A percentile compares a stretch with the other conserved stretches of the same genome.
phyloP scores from a whole-genome alignment of 106 monocot species.

The Acorus calamus region DNA sequence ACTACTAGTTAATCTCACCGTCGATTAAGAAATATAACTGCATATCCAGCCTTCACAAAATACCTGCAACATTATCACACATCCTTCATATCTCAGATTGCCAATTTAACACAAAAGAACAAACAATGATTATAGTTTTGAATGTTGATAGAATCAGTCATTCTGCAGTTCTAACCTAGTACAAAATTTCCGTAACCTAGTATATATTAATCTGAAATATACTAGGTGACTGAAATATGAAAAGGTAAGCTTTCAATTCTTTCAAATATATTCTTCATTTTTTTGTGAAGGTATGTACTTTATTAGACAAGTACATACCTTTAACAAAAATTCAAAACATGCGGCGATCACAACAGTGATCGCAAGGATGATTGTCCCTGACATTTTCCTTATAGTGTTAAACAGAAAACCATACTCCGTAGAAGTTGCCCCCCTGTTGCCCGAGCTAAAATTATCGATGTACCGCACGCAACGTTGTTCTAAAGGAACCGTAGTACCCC shows the following conservation, averaged over 20 bases:
- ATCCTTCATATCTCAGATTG: not conserved
- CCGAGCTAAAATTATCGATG: slow-evolving; percentile 99
- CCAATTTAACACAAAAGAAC: not conserved
- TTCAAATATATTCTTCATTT: too few relatives aligned
- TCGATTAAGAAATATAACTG: slow-evolving; percentile 84
- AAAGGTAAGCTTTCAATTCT: too few relatives aligned
- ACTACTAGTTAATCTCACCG: slow-evolving; percentile 21
- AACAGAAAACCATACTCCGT: slow-evolving; percentile 50
- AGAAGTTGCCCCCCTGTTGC: slow-evolving; percentile 81
- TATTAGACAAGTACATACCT: too few relatives aligned
- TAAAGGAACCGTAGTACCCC: slow-evolving; percentile 95
- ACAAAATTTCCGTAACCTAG: too few relatives aligned
- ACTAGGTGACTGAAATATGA: too few relatives aligned
- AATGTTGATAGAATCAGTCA: too few relatives aligned
- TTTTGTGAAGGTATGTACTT: too few relatives aligned
- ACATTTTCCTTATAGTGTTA: not conserved
- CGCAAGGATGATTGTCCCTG: too few relatives aligned
- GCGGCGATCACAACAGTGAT: too few relatives aligned
- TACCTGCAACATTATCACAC: slow-evolving; percentile 42
- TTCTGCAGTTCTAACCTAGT: too few relatives aligned
- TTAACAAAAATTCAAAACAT: too few relatives aligned
- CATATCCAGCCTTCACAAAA: slow-evolving; percentile 86
- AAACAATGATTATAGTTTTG: not conserved
- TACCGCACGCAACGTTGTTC: slow-evolving; percentile 94
- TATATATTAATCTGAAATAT: too few relatives aligned